Percentiles rank a stretch among this genome's conserved stretches.
Evolutionary conservation across 169 alveolate species (phyloP).

Genomic region (Cyclospora cayetanensis): DNA sequence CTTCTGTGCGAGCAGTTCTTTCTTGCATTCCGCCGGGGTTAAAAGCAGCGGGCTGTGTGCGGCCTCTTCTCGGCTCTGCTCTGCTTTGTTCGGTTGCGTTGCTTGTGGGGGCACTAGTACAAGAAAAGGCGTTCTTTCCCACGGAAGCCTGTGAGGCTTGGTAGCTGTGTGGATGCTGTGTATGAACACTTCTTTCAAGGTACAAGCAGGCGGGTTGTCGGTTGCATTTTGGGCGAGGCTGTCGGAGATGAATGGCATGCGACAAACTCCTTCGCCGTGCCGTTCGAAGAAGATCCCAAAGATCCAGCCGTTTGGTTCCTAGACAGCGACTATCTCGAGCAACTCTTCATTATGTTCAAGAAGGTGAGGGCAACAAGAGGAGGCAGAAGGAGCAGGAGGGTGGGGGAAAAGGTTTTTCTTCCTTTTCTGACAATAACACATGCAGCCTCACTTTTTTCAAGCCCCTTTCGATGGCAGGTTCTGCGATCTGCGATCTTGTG

Average conservation of each 20-base stretch:
- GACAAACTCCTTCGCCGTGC: conserved; percentile 98
- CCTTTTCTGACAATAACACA: background rate
- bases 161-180: too few species aligned
- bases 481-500: background rate
- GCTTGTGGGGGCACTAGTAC: too few species aligned
- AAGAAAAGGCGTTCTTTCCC: background rate
- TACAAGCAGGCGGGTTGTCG: conserved; percentile 96
- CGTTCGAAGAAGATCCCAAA: conserved; percentile 99
- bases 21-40: too few species aligned
- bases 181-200: conserved; percentile 1
- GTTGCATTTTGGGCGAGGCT: conserved; percentile 97
- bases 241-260: conserved; percentile 93
- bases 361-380: conserved; percentile 79
- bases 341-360: conserved; percentile 97
- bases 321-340: conserved; percentile 98
- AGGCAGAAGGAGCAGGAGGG: background rate
- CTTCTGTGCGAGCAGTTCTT: too few species aligned
- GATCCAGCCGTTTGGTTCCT: conserved; percentile 98
- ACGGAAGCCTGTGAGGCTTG: too few species aligned
- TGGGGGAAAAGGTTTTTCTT: background rate
- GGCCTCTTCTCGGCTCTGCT: too few species aligned
- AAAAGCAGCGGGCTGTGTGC: too few species aligned
- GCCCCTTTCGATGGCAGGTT: background rate
- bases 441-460: background rate
- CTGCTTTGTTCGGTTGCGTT: too few species aligned